Conservation (phyloP, 1,139 yeast genomes). For the Suhomyces bribrorum region DNA sequence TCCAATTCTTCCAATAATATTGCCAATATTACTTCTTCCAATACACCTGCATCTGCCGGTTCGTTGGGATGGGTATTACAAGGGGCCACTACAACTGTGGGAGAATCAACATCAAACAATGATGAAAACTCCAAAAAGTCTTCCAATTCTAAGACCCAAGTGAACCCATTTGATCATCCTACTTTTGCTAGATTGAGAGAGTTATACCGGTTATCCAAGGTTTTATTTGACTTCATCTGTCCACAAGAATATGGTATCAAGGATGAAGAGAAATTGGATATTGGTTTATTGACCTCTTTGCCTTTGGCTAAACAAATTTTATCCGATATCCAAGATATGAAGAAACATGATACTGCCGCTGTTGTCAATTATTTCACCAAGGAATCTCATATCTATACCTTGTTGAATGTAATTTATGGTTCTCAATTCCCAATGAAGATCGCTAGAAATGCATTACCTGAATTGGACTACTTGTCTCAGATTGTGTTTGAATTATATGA, state of each 20-base stretch:
- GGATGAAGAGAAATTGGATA: constrained; percentile 92
- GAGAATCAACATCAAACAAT: constrained; percentile 25
- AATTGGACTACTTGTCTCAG: constrained; percentile 92
- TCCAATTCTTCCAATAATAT: constrained; percentile 32
- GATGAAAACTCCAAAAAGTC: constrained; percentile 24
- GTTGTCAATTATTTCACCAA: constrained; percentile 92
- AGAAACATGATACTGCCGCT: constrained; percentile 75
- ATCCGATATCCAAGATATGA: constrained; percentile 77
- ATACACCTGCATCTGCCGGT: constrained; percentile 55
- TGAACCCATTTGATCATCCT: constrained; percentile 77
- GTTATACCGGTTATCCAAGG: constrained; percentile 85
- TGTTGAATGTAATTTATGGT: constrained; percentile 86
- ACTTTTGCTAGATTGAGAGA: constrained; percentile 82
- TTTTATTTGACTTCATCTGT: constrained; percentile 92
- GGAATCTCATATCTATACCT: constrained; percentile 94
- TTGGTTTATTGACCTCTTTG: constrained; percentile 89
- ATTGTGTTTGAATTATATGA: constrained; percentile 93
- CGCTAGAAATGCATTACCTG: constrained; percentile 93
- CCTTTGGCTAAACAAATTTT: constrained; percentile 91
- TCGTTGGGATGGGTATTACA: constrained; percentile 76
- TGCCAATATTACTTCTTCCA: constrained; percentile 24
- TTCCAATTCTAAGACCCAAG: constrained; percentile 27
- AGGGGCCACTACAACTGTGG: constrained; percentile 39
- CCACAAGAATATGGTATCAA: constrained; percentile 99
- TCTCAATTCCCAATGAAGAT: constrained; percentile 94